Evolutionary conservation across 2,329 filamentous ascomycete species (phyloP), one percentile per base, ranked within the genome.

Genomic region (Nothophoma quercina): DNA sequence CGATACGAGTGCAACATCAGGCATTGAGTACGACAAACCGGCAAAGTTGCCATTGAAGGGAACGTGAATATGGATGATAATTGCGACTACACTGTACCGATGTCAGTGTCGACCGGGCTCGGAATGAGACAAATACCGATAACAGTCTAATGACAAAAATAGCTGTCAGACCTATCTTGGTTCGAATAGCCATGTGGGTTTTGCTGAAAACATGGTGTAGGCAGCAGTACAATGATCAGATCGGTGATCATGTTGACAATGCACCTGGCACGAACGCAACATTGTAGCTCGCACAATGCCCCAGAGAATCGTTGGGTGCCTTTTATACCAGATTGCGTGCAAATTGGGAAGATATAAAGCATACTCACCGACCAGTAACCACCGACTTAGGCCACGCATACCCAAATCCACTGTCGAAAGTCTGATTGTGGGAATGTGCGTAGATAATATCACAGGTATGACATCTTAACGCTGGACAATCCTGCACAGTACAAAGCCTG

Each of bases 271-370:
- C 43, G 30, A 47, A 57, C 10, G 45, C 50, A 18, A 51, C 29
- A 29, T 49, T 49, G 39, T 68, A 61, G 59, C 71, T 66, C 19
- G 69, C 70, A 47, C 68, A 77, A 5, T 61, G 12, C 75, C 69
- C 16, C 63, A 68, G 9, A 60, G 63, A 32, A 70, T 68, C 13
- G 58, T 51, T 23, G 56, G 68, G 46, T 75, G 58, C 74, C 75
- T 38, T 68, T 72, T 40, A 68, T 70, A 7, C 67, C 63, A 23
- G 77, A 62, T 2, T 75, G 75, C n/a, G 49, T 63, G 55, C 75
- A 78, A 40, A 76, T 71, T 29, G 76, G 60, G 51, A 68, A 60
- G 7, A 68, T 63, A 22, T 51, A 34, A 23, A 54, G 25, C 45
- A 54, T 54, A 35, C 44, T 42, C 1, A 39, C 44, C 6, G 30